These are phyloP conservation scores for Cercospora sesami DNA, from an alignment of 2,329 filamentous ascomycete genomes.

Conservation along the genomic window DNA sequence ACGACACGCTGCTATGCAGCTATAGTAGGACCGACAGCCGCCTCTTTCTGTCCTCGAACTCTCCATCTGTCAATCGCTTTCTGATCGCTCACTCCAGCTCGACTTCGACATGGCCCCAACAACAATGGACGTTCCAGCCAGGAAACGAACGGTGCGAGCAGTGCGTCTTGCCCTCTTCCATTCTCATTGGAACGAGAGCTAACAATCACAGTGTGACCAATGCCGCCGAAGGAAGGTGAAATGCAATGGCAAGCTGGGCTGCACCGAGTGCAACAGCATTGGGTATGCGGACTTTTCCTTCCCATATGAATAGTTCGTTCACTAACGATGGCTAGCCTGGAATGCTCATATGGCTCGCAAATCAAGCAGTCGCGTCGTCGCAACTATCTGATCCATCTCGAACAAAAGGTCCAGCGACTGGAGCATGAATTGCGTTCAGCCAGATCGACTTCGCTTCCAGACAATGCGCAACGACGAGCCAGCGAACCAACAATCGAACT, in stretches of 20 bases:
- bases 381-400: constrained; percentile 18
- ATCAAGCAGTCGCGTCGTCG: constrained; percentile 17
- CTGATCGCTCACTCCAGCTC: background rate
- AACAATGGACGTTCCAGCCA: constrained; percentile 10
- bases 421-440: constrained; percentile 13
- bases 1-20: background rate
- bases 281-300: constrained; percentile 1
- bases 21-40: constrained; percentile 8
- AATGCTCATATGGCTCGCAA: constrained; percentile 22
- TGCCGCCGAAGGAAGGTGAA: constrained; percentile 22
- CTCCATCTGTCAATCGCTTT: background rate
- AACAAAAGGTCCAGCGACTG: constrained; percentile 16
- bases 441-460: background rate
- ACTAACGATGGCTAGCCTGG: constrained; percentile 14
- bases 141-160: constrained; percentile 21
- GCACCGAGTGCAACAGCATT: constrained; percentile 17
- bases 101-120: constrained; percentile 10
- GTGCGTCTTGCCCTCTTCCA: constrained; percentile 2
- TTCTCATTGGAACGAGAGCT: background rate
- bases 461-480: background rate
- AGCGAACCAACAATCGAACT: constrained; percentile 5
- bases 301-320: too few species aligned
- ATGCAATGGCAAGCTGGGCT: constrained; percentile 20
- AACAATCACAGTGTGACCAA: constrained; percentile 18
- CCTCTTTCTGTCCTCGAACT: background rate